Evolutionary conservation across 2,329 filamentous ascomycete species (phyloP), one percentile per base, ranked within the genome.

Genomic region (Coniochaeta ligniaria): DNA sequence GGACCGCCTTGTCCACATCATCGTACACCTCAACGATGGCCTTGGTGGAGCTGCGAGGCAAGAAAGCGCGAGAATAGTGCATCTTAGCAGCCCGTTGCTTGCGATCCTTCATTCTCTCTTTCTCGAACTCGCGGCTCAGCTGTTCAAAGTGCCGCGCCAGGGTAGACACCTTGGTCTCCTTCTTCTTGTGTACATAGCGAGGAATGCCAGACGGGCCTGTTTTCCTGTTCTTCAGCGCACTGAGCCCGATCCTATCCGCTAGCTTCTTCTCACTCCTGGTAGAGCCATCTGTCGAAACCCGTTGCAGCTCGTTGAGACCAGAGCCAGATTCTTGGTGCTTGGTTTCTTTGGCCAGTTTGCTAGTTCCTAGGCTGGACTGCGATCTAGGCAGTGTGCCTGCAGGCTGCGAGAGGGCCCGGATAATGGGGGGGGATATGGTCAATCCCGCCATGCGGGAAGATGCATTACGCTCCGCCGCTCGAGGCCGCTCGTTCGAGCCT

Each of bases 91-190:
- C 90, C 62, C 91, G 81, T 71, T 92, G 89, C 68, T 88, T 89
- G 65, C 91, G 86, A 72, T 98, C 94, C 57, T 90, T 88, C 66
- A 96, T 84, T 52, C 95, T 85, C 74, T 99, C 94, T 68, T 94
- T 96, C 70, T 97, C 92, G 66, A 99, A 99, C 70, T 99, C 96
- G 26, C 93, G 88, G 67, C 92, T 97, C 60, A 99, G 81, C 72
- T 98, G 93, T 73, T 99, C 96, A 70, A 99, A 98, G 72, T 98
- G 95, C 67, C 91, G 91, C 20, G 95, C 92, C 57, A 99, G 80
- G n/a, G 88, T 92, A 9, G 92, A 96, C 2, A 99, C 95, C 68
- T 90, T 91, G 3, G 90, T 85, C 59, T 88, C 83, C 65, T 86
- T 88, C 66, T 83, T 87, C 70, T 87, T 90, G 58, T 89, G 86